Percentiles rank a stretch among this genome's conserved stretches.
phyloP scores from a whole-genome alignment of 2,329 filamentous ascomycete species.

The Fusarium protoensiforme region DNA sequence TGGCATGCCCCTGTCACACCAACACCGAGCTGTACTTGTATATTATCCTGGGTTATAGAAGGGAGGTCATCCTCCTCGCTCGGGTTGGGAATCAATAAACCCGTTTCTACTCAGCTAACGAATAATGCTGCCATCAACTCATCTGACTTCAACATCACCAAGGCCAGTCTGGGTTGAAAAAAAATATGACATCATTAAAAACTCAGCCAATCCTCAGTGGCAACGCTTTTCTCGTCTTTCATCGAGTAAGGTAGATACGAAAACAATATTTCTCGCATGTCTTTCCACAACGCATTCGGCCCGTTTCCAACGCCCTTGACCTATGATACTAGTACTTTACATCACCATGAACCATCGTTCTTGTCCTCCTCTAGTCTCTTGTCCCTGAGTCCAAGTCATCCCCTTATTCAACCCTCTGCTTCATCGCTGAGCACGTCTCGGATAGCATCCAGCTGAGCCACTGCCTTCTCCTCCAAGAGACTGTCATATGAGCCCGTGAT shows the following conservation, averaged over 20 bases:
- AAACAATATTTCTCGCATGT: slow-evolving; percentile 25
- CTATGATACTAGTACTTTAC: slow-evolving; percentile 40
- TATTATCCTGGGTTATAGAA: slow-evolving; percentile 36
- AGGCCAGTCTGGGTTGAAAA: background rate
- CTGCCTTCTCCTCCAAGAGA: slow-evolving; percentile 79
- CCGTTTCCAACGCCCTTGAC: slow-evolving; percentile 41
- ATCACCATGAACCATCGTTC: slow-evolving; percentile 29
- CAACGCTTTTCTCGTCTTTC: slow-evolving; percentile 1
- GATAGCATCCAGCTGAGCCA: slow-evolving; percentile 73
- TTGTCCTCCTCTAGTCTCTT: slow-evolving; percentile 12
- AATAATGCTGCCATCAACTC: background rate
- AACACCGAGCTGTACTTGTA: slow-evolving; percentile 36
- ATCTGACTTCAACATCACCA: background rate
- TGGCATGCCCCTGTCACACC: slow-evolving; percentile 29
- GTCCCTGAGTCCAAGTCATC: background rate
- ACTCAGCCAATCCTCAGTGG: background rate
- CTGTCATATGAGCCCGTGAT: slow-evolving; percentile 62
- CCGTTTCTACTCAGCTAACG: slow-evolving; percentile 22
- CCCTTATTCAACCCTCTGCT: slow-evolving; percentile 50
- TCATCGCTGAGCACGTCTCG: slow-evolving; percentile 66
- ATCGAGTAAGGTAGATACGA: slow-evolving; percentile 5
- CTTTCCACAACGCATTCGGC: slow-evolving; percentile 34
- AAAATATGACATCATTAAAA: slow-evolving; percentile 5
- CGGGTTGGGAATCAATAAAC: slow-evolving; percentile 12
- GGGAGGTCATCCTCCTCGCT: slow-evolving; percentile 14